Conservation (phyloP, 176 grass and related monocot genomes). For the Themeda triandra region DNA sequence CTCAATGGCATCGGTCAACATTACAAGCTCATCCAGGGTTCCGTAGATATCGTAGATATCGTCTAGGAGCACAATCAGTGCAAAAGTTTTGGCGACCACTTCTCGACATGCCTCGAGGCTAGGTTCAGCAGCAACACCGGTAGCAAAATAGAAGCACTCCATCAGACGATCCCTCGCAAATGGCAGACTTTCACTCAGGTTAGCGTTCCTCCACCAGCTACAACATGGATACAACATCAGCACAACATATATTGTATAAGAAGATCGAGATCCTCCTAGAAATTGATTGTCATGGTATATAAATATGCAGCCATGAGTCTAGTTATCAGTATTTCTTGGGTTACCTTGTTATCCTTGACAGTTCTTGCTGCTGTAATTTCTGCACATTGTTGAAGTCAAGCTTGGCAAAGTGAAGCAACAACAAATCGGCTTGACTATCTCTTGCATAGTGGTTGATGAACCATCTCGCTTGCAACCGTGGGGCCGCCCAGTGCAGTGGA, state of each 20-base stretch:
- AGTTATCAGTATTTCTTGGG: neutral
- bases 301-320: neutral
- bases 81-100: conserved; percentile 6
- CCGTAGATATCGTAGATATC: conserved; percentile 50
- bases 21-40: conserved; percentile 16
- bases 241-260: neutral
- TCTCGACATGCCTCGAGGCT: neutral
- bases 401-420: conserved; percentile 13
- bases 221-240: neutral
- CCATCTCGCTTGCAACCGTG: conserved; percentile 22
- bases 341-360: neutral
- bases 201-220: conserved; percentile 25
- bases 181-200: neutral
- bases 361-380: conserved; percentile 24
- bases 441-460: conserved; percentile 9
- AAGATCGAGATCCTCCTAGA: too few relatives aligned
- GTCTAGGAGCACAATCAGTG: conserved; percentile 25
- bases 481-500: conserved; percentile 11
- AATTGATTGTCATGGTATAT: too few relatives aligned
- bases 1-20: conserved; percentile 17
- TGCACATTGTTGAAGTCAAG: conserved; percentile 27
- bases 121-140: conserved; percentile 17
- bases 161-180: conserved; percentile 33
- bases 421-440: neutral
- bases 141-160: conserved; percentile 36